Base-by-base conservation (phyloP, 345 rosid genomes). In the Aethionema arabicum region DNA sequence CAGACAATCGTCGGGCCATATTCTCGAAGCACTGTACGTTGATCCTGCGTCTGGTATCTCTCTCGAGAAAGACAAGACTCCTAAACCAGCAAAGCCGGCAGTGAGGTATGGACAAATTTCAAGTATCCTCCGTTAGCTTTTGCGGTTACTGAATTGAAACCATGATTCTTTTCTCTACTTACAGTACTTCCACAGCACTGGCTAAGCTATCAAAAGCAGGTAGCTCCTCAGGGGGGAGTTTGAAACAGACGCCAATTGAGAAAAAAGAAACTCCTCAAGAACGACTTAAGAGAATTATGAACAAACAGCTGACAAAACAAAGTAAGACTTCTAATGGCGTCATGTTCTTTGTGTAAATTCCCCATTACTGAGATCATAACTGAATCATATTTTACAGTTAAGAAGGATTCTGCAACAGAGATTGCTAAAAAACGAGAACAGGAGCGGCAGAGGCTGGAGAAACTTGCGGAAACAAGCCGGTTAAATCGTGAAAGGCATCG, bases 221-320 rank as follows among this genome's bases (percentile, higher is more conserved):
- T 58, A 27, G 76, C 11, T 78, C 82, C 6, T 73, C 82, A 45
- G 82, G 82, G 4, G 86, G 80, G 11, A 68, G 86, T 39, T 68
- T 63, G 44, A 93, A 87, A 74, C 96, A 78, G 68, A 71, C 49
- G 6, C 81, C 49, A 47, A 85, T 65, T 30, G 96, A 77, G 77
- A 90, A 90, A 80, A 90, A 83, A 56, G 99, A 95, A 78, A 95
- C 97, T 70, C 99, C 97, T 7, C 99, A 95, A 74, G 99, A 95
- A 74, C 84, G 97, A 51, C 78, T 95, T 16, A 93, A 93, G 76
- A 83, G 97, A 85, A 95, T 95, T 52, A 95, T 90, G 99, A 88
- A 85, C 79, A 82, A 37, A 55, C 99, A 90, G 82, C 75, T 95
- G 67, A 90, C 85, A 53, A 86, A 86, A 65, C 97, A 95, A 80